Evolutionary conservation across 2,329 filamentous ascomycete species (phyloP).

Genomic region (Clonostachys rhizophaga): DNA sequence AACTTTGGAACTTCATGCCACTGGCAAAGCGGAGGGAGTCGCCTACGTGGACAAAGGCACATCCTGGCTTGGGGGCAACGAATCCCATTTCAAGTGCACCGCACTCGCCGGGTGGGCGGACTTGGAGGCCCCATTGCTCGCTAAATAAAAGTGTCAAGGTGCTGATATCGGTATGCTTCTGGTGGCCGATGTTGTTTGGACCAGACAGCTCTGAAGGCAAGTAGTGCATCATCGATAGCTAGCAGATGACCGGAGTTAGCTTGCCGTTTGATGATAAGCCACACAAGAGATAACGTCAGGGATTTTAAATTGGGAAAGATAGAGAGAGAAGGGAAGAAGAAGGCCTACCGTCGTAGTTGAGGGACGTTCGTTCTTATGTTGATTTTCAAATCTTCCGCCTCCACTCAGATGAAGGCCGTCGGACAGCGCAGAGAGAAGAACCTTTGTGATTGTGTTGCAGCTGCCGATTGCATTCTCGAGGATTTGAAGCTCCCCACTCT

Average conservation of each 20-base stretch:
- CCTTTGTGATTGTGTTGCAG: constrained; percentile 45
- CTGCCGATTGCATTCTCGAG: constrained; percentile 43
- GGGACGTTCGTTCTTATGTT: constrained; percentile 43
- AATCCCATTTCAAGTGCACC: constrained; percentile 44
- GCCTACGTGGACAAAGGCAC: constrained; percentile 53
- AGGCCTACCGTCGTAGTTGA: constrained; percentile 33
- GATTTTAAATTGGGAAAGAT: neutral
- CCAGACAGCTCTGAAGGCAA: constrained; percentile 22
- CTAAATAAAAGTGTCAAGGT: constrained; percentile 50
- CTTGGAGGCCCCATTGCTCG: constrained; percentile 53
- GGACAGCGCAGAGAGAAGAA: constrained; percentile 44
- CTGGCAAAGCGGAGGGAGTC: constrained; percentile 53
- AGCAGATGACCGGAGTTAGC: too few relatives aligned
- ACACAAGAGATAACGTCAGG: neutral
- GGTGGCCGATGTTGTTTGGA: constrained; percentile 30
- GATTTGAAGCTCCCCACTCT: constrained; percentile 38
- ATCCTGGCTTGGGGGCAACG: constrained; percentile 43
- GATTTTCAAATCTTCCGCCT: constrained; percentile 40
- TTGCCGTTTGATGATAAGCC: too few relatives aligned
- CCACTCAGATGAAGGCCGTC: constrained; percentile 38
- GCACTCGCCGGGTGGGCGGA: constrained; percentile 36
- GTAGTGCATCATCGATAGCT: constrained; percentile 51
- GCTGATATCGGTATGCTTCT: constrained; percentile 54
- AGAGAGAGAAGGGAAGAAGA: neutral
- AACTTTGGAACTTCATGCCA: constrained; percentile 47